Base-by-base conservation (phyloP, 805 yeast genomes). In the Cyberlindnera mycetangii region DNA sequence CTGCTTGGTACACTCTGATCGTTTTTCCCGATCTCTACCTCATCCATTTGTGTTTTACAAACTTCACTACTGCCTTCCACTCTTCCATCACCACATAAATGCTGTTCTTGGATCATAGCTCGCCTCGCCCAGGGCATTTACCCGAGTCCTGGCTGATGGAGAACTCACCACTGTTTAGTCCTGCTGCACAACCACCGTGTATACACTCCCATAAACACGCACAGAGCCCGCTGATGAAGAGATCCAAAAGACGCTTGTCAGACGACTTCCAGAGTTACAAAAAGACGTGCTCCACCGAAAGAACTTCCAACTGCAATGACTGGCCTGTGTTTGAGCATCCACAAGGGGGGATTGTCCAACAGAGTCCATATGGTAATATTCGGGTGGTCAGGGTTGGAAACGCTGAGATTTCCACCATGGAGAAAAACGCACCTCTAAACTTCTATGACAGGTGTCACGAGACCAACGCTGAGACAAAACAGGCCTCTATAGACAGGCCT, bases 191-290 rank as follows among this genome's bases (percentile, higher is more conserved):
- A n/a, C 39, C 51, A 5, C 40, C 47, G 10, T 42, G 20, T 25
- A 16, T 21, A 15, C 44, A 38, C 37, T 17, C 42, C 7, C 37
- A 38, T 36, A 32, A 15, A 25, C 17, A 21, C 12, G 41, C 30
- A 3, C 44, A 41, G 31, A 46, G 50, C 18, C 50, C 50, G 17
- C 30, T 46, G 32, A 30, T 31, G 31, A 44, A 42, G 37, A 37
- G 51, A 7, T 32, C 48, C 3, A 70, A 70, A 44, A 66, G 75
- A 53, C 54, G 69, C 42, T 55, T 58, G 24, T 69, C 74, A 1
- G 66, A 65, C 17, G 57, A 57, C 19, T 66, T 58, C 27, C 55
- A 62, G 32, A 37, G 44, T 10, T 47, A 49, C n/a, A 69, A 69
- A 39, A 67, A 64, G 46, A 45, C 52, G 6, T 65, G 47, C 22